phyloP scores from a whole-genome alignment of 257 asterid genomes.

The Fraxinus americana region DNA sequence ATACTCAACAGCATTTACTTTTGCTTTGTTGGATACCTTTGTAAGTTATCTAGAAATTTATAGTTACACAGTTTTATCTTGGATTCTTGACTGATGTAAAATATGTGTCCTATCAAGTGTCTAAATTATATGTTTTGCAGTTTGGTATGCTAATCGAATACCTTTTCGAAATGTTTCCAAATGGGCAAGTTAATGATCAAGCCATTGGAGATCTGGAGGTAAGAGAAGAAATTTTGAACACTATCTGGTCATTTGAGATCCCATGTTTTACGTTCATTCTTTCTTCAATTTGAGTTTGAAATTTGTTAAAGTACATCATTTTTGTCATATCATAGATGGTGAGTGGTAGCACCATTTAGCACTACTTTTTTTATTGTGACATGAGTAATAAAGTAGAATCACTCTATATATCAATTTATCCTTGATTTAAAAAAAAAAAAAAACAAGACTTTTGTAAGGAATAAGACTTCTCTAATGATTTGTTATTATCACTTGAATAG shows the following conservation, averaged over 20 bases:
- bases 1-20: background rate
- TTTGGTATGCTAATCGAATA: conserved; percentile 92
- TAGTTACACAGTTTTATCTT: background rate
- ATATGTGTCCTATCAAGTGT: too few relatives aligned
- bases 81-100: background rate
- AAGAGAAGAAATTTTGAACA: conserved; percentile 31
- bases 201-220: conserved; percentile 93
- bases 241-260: background rate
- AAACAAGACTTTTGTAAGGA: background rate
- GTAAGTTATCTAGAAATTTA: conserved; percentile 5
- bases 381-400: background rate
- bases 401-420: background rate
- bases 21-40: conserved; percentile 6
- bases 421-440: background rate
- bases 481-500: background rate
- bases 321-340: background rate
- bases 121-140: conserved; percentile 49
- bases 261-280: conserved; percentile 13
- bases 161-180: conserved; percentile 68
- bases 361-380: background rate
- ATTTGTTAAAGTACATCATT: background rate
- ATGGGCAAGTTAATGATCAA: conserved; percentile 69
- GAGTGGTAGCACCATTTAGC: conserved; percentile 9
- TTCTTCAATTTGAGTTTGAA: conserved; percentile 21
- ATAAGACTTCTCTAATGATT: background rate